These are phyloP conservation scores for Euphorbia schlechtendalii DNA, from an alignment of 441 rosid species.

Conservation along the genomic window DNA sequence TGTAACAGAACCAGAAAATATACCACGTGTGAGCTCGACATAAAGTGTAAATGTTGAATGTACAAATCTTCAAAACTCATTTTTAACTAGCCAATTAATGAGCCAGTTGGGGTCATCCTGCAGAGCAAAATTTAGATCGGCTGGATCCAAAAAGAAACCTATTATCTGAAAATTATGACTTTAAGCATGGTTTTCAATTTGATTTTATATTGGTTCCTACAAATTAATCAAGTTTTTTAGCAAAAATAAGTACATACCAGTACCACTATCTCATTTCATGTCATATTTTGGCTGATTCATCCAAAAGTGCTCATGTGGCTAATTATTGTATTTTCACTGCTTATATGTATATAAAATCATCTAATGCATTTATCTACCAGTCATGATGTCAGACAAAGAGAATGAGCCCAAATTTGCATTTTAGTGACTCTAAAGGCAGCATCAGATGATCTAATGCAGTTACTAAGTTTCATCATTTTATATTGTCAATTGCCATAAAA, in stretches of 20 bases:
- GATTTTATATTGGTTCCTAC: background rate
- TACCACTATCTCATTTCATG: background rate
- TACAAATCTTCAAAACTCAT: background rate
- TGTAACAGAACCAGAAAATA: slow-evolving; percentile 30
- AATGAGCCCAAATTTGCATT: background rate
- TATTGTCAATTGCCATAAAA: too few species aligned
- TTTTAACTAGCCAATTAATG: background rate
- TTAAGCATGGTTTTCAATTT: background rate
- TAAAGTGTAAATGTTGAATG: background rate
- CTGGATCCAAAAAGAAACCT: background rate
- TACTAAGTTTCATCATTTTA: background rate
- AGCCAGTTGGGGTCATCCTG: background rate
- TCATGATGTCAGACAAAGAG: background rate
- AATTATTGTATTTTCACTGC: background rate
- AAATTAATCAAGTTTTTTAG: too few species aligned
- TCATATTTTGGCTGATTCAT: background rate
- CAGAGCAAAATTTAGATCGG: background rate
- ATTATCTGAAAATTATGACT: background rate
- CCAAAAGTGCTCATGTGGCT: background rate
- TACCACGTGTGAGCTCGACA: background rate
- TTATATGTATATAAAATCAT: background rate
- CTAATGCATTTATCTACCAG: background rate
- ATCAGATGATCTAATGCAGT: background rate
- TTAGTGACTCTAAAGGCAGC: background rate
- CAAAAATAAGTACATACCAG: too few species aligned